These are phyloP conservation scores for Maudiozyma bulderi DNA, from an alignment of 805 yeast genomes.

Conservation along the genomic window DNA sequence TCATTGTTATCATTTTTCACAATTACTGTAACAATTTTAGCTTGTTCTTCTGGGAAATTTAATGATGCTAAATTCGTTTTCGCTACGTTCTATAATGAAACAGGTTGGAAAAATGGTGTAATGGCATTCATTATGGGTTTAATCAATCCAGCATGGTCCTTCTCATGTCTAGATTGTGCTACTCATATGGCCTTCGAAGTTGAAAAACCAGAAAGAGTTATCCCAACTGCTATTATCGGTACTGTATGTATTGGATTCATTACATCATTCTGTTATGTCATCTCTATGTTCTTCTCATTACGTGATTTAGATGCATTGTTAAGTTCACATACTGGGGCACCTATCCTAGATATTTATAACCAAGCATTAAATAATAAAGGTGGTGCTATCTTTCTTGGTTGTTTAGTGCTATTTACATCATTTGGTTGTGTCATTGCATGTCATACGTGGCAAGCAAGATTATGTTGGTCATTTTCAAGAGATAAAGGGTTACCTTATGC, in stretches of 20 bases:
- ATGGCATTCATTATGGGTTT: constrained; percentile 60
- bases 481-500: constrained; percentile 61
- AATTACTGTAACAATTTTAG: constrained; percentile 48
- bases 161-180: constrained; percentile 60
- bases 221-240: constrained; percentile 59
- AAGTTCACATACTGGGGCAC: constrained; percentile 47
- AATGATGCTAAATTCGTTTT: constrained; percentile 50
- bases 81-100: constrained; percentile 44
- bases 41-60: constrained; percentile 46
- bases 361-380: constrained; percentile 47
- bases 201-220: constrained; percentile 45
- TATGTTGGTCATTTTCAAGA: constrained; percentile 65
- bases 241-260: constrained; percentile 60
- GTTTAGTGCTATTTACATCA: constrained; percentile 46
- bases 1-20: constrained; percentile 46
- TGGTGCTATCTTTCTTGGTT: constrained; percentile 49
- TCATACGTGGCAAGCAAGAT: constrained; percentile 64
- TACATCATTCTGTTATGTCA: constrained; percentile 47
- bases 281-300: constrained; percentile 55
- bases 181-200: constrained; percentile 69
- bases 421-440: constrained; percentile 56
- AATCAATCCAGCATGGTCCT: constrained; percentile 64
- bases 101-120: constrained; percentile 53
- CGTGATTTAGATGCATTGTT: constrained; percentile 41
- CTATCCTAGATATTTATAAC: constrained; percentile 53